Base-by-base conservation (phyloP, 2,329 filamentous ascomycete genomes). In the Aspergillus sclerotialis region DNA sequence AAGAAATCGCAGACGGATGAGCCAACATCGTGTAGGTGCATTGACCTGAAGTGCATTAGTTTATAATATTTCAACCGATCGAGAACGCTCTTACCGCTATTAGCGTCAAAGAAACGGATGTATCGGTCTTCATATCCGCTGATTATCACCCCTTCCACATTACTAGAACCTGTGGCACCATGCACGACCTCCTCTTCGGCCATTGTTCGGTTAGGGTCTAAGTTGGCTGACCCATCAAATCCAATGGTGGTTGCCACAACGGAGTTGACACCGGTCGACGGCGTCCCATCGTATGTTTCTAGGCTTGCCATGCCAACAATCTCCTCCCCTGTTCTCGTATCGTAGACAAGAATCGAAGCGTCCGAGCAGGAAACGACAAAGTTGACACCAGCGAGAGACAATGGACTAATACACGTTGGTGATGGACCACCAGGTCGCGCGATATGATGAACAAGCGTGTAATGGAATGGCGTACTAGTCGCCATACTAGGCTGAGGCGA, bases 1-100 rank as follows among this genome's bases (percentile, higher is more conserved):
- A 83, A 2, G 92, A 93, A 46, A 98, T 95, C 37, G 92, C 82
- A 3, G 89, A 84, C 1, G 92, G 88, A 52, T 98, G 92, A 5
- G 92, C 92, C 39, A 96, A 78, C 92, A 98, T 98, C 53, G 84
- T 93, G 65, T 98, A 98, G 44, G 92, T 96, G 67, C 89, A 95
- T 87, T 98, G 92, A 37, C 92, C 92, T 96, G 46, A 9, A 34
- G 9, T 37, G 40, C 35, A 45, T 55, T 40, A 52, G 44, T 31
- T 16, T n/a, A n/a, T n/a, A n/a, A n/a, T n/a, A n/a, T n/a, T n/a
- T n/a, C n/a, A n/a, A n/a, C n/a, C n/a, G n/a, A n/a, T n/a, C n/a
- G n/a, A n/a, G n/a, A n/a, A n/a, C n/a, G n/a, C n/a, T n/a, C 85
- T 64, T 82, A 96, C 92, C 92, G 65, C 87, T 94, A 58, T 98